Evolutionary conservation across 164 flowering plant species (phyloP).

Genomic region (Sedum album): DNA sequence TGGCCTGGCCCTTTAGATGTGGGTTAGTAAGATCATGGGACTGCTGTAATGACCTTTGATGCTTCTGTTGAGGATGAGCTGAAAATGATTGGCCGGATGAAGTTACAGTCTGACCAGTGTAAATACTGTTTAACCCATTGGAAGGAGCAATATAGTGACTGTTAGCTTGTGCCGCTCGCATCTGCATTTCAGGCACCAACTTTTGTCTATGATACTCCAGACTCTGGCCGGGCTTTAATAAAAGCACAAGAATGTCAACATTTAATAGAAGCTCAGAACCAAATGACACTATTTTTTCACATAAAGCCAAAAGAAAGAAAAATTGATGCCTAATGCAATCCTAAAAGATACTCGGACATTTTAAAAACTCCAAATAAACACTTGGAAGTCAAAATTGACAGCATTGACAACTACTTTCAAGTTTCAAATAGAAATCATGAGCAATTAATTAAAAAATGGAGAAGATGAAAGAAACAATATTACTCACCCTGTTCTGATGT

Average conservation of each 20-base stretch:
- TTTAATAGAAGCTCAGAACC: neutral
- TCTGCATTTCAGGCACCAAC: constrained; percentile 57
- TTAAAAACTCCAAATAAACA: neutral
- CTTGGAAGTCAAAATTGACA: too few species aligned
- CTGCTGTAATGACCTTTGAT: constrained; percentile 52
- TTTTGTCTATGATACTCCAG: constrained; percentile 18
- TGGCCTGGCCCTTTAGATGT: constrained; percentile 49
- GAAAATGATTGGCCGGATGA: constrained; percentile 51
- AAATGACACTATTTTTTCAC: neutral
- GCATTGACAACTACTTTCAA: neutral
- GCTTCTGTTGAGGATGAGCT: constrained; percentile 59
- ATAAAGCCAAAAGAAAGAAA: too few species aligned
- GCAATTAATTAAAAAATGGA: neutral
- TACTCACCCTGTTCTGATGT: constrained; percentile 68
- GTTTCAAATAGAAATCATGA: neutral
- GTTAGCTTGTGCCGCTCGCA: constrained; percentile 62
- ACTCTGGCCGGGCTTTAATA: constrained; percentile 45
- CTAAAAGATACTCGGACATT: neutral
- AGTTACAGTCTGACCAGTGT: constrained; percentile 54
- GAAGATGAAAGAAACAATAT: neutral
- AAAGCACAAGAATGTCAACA: constrained; percentile 2
- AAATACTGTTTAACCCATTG: constrained; percentile 49
- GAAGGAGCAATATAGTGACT: constrained; percentile 49
- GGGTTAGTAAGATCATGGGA: constrained; percentile 42
- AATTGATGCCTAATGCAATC: too few species aligned